A percentile compares a stretch with the other conserved stretches of the same genome.
These are phyloP conservation scores for Penicillium sp. DNA, from an alignment of 2,329 filamentous ascomycete species.

Conservation along the genomic window DNA sequence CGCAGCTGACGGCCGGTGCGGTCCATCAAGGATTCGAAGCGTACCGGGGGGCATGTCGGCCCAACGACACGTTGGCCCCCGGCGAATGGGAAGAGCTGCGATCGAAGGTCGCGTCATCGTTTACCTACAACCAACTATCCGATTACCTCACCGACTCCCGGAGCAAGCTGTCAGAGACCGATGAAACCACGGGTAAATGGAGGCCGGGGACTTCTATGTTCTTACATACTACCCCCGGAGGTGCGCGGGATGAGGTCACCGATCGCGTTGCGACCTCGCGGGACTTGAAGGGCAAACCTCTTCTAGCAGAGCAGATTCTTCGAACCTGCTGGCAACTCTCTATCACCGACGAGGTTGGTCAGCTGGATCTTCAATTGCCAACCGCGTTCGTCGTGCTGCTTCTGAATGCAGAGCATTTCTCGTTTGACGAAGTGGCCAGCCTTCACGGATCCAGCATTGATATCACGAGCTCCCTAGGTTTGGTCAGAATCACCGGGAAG, in stretches of 20 bases:
- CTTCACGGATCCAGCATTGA: slow-evolving; percentile 38
- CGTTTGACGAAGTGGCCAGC: slow-evolving; percentile 38
- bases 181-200: slow-evolving; percentile 22
- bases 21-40: slow-evolving; percentile 29
- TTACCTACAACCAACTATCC: slow-evolving; percentile 33
- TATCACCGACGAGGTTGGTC: slow-evolving; percentile 34
- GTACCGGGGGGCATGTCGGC: slow-evolving; percentile 22
- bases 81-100: slow-evolving; percentile 33
- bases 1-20: slow-evolving; percentile 6
- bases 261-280: slow-evolving; percentile 21
- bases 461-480: slow-evolving; percentile 30
- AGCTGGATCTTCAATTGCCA: slow-evolving; percentile 36
- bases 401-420: slow-evolving; percentile 33
- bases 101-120: slow-evolving; percentile 32
- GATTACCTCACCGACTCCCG: slow-evolving; percentile 26
- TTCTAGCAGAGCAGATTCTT: slow-evolving; percentile 36
- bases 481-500: slow-evolving; percentile 38
- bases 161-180: neutral
- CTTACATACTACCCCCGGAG: slow-evolving; percentile 20
- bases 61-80: slow-evolving; percentile 25
- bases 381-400: slow-evolving; percentile 31
- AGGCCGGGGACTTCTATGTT: slow-evolving; percentile 33
- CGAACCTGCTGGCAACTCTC: slow-evolving; percentile 41
- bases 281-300: slow-evolving; percentile 30
- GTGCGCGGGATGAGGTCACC: neutral